Evolutionary conservation across 768 basidiomycete species (phyloP).

Genomic region (Termitomyces eurrhizus): DNA sequence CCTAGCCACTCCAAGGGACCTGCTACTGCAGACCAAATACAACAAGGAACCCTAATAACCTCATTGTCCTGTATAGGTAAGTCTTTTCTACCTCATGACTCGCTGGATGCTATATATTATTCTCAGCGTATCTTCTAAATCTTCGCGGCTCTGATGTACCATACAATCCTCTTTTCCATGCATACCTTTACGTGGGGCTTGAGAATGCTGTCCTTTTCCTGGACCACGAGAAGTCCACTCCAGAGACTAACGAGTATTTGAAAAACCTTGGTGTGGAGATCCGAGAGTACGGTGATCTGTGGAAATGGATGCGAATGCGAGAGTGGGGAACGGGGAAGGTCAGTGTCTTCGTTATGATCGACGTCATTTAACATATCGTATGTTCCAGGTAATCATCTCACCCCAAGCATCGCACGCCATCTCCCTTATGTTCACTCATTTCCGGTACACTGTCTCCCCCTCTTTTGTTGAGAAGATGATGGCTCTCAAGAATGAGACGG

Average conservation of each 20-base stretch:
- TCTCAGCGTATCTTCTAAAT: constrained; percentile 79
- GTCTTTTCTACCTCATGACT: constrained; percentile 13
- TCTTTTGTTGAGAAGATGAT: constrained; percentile 75
- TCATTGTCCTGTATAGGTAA: constrained; percentile 69
- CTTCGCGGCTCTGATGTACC: constrained; percentile 88
- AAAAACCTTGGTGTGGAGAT: constrained; percentile 50
- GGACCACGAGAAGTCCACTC: constrained; percentile 59
- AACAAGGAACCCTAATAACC: constrained; percentile 64
- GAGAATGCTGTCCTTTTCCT: constrained; percentile 71
- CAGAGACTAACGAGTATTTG: constrained; percentile 57
- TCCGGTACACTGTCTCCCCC: constrained; percentile 70
- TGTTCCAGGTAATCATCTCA: constrained; percentile 55
- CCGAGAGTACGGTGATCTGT: constrained; percentile 71
- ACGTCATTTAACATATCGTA: constrained; percentile 3
- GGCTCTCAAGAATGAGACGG: constrained; percentile 84
- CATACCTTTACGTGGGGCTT: constrained; percentile 74
- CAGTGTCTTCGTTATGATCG: constrained; percentile 7
- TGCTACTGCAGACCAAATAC: constrained; percentile 57
- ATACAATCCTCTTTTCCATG: constrained; percentile 88
- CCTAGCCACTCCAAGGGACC: constrained; percentile 60
- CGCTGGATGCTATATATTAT: background rate
- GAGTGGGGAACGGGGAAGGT: constrained; percentile 82
- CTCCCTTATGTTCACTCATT: constrained; percentile 79
- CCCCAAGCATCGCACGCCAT: constrained; percentile 80
- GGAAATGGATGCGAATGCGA: constrained; percentile 70